These are phyloP conservation scores for Talaromyces adpressus DNA, from an alignment of 495 filamentous ascomycete genomes.

Conservation along the genomic window DNA sequence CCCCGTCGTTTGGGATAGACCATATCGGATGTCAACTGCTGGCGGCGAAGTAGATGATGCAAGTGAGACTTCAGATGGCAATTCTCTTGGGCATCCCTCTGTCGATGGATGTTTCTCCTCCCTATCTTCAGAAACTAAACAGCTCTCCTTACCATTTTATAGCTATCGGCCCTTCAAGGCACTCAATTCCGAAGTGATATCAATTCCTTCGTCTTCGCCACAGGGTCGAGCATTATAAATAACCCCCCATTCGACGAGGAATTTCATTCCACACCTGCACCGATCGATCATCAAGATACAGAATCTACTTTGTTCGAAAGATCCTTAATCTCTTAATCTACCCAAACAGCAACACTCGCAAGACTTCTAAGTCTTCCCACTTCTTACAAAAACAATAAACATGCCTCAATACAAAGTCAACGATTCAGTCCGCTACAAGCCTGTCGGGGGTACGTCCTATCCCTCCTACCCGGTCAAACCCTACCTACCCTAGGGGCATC, in stretches of 20 bases:
- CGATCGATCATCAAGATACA: neutral
- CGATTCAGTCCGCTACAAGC: conserved; percentile 26
- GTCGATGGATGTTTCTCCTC: neutral
- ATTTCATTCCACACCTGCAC: neutral
- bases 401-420: conserved; percentile 24
- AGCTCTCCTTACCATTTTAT: neutral
- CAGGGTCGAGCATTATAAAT: neutral
- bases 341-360: neutral
- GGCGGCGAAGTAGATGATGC: neutral
- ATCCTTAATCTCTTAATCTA: neutral
- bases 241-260: neutral
- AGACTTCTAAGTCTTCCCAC: neutral
- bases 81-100: neutral
- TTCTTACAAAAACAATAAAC: neutral
- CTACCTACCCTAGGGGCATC: too few relatives aligned
- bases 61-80: conserved; percentile 8
- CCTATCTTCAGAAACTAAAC: neutral
- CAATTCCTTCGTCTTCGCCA: neutral
- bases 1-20: neutral
- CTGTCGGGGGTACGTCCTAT: conserved; percentile 24
- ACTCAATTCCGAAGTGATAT: neutral
- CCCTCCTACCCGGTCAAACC: neutral
- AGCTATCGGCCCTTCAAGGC: too few relatives aligned
- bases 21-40: neutral
- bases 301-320: neutral